These are phyloP conservation scores for Scenedesmus sp. DNA, from an alignment of 163 green algal genomes.

Conservation along the genomic window DNA sequence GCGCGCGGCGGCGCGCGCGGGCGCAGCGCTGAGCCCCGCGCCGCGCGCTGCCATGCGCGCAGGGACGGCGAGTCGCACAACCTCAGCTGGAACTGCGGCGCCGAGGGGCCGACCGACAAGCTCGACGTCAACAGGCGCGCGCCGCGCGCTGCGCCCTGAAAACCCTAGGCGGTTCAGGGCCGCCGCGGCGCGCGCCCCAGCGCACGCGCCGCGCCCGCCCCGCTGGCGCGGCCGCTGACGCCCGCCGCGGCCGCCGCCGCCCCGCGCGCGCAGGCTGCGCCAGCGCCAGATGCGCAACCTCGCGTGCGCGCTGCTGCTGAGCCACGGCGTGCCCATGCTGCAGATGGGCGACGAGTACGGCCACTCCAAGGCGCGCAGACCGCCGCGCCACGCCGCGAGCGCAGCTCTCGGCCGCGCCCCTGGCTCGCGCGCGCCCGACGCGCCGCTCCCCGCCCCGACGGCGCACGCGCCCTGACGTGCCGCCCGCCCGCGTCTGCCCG, in stretches of 20 bases:
- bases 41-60: too few relatives aligned
- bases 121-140: conserved; percentile 60
- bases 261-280: conserved; percentile 59
- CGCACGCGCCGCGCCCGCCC: background rate
- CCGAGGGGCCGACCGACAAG: conserved; percentile 80
- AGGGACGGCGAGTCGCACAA: conserved; percentile 96
- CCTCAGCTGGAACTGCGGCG: conserved; percentile 98
- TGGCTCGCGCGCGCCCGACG: too few relatives aligned
- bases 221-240: background rate
- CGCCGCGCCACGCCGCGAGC: too few relatives aligned
- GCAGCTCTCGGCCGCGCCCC: too few relatives aligned
- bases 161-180: background rate
- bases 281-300: conserved; percentile 96
- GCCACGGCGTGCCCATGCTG: conserved; percentile 96
- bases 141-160: background rate
- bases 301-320: conserved; percentile 87
- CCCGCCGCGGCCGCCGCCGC: background rate
- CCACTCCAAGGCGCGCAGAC: conserved; percentile 93
- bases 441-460: too few relatives aligned
- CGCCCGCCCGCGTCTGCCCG: too few relatives aligned
- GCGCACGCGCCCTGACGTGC: too few relatives aligned
- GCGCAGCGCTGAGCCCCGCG: too few relatives aligned
- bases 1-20: too few relatives aligned
- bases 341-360: conserved; percentile 99
- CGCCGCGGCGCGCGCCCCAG: background rate